Evolutionary conservation across 2,329 filamentous ascomycete species (phyloP).

Genomic region (Calonectria montana): DNA sequence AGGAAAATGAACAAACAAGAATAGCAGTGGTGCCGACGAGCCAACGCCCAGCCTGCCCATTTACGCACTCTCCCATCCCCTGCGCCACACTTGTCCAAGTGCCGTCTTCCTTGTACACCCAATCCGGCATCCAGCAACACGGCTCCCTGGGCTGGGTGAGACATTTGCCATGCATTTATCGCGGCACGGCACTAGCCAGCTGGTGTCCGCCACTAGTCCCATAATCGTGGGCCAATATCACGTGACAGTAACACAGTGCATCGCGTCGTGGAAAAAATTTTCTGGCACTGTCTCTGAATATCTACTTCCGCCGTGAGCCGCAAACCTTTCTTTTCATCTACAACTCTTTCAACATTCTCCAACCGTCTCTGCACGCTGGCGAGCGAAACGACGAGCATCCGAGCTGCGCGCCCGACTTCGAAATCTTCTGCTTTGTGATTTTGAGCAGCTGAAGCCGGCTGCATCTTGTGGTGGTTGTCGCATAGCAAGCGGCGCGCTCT

Average conservation of each 20-base stretch:
- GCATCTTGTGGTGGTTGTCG: conserved; percentile 8
- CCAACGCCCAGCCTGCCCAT: conserved; percentile 7
- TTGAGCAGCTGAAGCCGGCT: conserved; percentile 13
- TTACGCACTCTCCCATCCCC: not conserved
- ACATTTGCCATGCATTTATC: conserved; percentile 42
- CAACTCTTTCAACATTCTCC: conserved; percentile 31
- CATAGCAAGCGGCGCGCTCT: conserved; percentile 14
- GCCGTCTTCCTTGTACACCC: conserved; percentile 3
- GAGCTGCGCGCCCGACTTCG: conserved; percentile 19
- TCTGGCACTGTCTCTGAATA: conserved; percentile 48
- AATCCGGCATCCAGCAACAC: conserved; percentile 20
- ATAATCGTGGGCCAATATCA: conserved; percentile 31
- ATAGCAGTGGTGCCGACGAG: not conserved
- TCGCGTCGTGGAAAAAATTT: conserved; percentile 38
- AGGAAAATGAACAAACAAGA: not conserved
- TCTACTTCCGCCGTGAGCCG: conserved; percentile 41
- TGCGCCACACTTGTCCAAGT: conserved; percentile 20
- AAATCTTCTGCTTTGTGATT: conserved; percentile 31
- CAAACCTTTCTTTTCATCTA: conserved; percentile 27
- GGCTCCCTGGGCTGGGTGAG: conserved; percentile 20
- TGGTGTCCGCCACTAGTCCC: conserved; percentile 36
- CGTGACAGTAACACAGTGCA: conserved; percentile 43
- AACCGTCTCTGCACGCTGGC: conserved; percentile 13
- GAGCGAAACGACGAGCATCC: conserved; percentile 21
- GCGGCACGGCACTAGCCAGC: conserved; percentile 28